phyloP scores from a whole-genome alignment of 768 basidiomycete genomes.

The Calvatia gigantea region DNA sequence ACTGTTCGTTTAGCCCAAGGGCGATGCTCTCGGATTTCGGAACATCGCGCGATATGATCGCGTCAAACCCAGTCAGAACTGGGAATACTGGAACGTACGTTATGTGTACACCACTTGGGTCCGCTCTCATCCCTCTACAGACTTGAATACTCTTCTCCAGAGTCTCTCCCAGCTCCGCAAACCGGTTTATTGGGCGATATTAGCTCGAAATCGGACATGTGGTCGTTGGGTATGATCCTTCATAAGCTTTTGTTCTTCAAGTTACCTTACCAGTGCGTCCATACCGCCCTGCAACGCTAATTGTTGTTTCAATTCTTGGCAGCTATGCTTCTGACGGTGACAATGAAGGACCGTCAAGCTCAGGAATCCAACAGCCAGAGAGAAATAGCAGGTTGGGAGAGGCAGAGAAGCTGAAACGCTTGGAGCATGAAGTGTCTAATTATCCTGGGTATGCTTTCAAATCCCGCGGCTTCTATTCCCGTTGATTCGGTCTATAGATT shows the following conservation, averaged over 20 bases:
- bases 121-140: constrained; percentile 27
- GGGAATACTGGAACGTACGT: constrained; percentile 95
- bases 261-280: constrained; percentile 69
- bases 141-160: constrained; percentile 86
- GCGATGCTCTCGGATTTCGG: constrained; percentile 97
- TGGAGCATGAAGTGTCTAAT: constrained; percentile 68
- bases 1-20: constrained; percentile 56
- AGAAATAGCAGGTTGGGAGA: constrained; percentile 25
- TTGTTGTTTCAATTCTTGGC: neutral
- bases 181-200: constrained; percentile 67
- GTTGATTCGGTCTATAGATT: constrained; percentile 29
- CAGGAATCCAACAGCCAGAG: constrained; percentile 27
- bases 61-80: constrained; percentile 61
- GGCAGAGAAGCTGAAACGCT: constrained; percentile 57
- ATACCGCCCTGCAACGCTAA: neutral
- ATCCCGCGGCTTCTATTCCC: neutral
- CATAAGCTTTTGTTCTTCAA: constrained; percentile 92
- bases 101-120: neutral
- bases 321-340: constrained; percentile 63
- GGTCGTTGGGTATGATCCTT: constrained; percentile 95
- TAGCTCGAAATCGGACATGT: constrained; percentile 92
- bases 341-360: constrained; percentile 34
- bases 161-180: constrained; percentile 68
- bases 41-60: constrained; percentile 88
- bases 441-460: constrained; percentile 64